Evolutionary conservation across 495 filamentous ascomycete species (phyloP), one percentile per base, ranked within the genome.

Genomic region (Neurospora cerealis): DNA sequence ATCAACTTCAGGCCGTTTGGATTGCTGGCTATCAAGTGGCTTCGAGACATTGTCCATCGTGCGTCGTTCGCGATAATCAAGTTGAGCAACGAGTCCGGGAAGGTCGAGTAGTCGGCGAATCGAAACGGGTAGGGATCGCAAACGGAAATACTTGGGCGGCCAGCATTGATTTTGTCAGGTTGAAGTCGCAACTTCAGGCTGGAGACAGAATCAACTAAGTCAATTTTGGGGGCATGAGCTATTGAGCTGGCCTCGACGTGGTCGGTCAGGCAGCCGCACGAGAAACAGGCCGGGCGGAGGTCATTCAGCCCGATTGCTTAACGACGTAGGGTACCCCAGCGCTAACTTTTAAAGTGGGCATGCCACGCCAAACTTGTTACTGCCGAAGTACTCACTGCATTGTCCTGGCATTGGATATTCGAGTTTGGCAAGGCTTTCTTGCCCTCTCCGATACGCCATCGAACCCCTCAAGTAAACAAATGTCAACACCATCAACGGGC

Each of bases 301-400:
- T 60, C 48, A n/a, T n/a, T n/a, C n/a, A n/a, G n/a, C n/a, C n/a
- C n/a, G n/a, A n/a, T n/a, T n/a, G n/a, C n/a, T n/a, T n/a, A n/a
- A n/a, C n/a, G n/a, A n/a, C n/a, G n/a, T n/a, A n/a, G n/a, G n/a
- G n/a, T n/a, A n/a, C n/a, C n/a, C n/a, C n/a, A n/a, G n/a, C 54
- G 0, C 54, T 32, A 62, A 34, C 54, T 8, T 34, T 8, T 3
- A 4, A 34, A 1, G 11, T 17, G 54, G 0, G 13, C 0, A 8
- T 19, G 2, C 13, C 4, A 1, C 1, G 0, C 2, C 28, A 19
- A 32, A 9, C 0, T 0, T 19, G 54, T 62, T 34, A 34, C 54
- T 34, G 1, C 6, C 5, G 3, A 54, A 15, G 46, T 54, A 24
- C 21, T 28, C 4, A 6, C 21, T 2, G 8, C 8, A 44, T 5